Evolutionary conservation across 2,329 filamentous ascomycete genomes (phyloP).

Genomic region (Pyrenochaeta sp.): DNA sequence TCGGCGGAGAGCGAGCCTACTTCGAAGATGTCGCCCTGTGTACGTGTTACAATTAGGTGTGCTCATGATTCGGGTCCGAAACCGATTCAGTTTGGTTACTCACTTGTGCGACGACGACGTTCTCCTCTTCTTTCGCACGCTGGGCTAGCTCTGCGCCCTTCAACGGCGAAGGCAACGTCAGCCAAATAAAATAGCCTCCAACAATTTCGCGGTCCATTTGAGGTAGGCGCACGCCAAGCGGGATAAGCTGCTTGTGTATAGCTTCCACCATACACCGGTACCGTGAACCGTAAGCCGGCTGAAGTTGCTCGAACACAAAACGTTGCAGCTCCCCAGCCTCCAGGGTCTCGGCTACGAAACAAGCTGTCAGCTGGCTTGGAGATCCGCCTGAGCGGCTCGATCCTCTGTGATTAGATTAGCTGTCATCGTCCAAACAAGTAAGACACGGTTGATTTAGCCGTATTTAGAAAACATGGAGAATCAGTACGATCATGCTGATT

Average conservation of each 20-base stretch:
- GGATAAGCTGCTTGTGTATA: slow-evolving; percentile 66
- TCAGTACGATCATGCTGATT: too few species aligned
- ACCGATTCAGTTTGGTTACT: slow-evolving; percentile 12
- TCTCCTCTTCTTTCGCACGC: slow-evolving; percentile 67
- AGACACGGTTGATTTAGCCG: slow-evolving; percentile 10
- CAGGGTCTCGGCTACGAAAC: slow-evolving; percentile 64
- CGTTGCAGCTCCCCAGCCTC: slow-evolving; percentile 59
- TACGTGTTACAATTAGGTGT: slow-evolving; percentile 22
- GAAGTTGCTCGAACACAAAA: slow-evolving; percentile 62
- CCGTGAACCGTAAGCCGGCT: slow-evolving; percentile 63
- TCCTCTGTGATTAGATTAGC: slow-evolving; percentile 54
- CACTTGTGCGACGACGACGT: slow-evolving; percentile 68
- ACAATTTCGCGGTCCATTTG: slow-evolving; percentile 60
- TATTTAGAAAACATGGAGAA: slow-evolving; percentile 2
- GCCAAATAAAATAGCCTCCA: slow-evolving; percentile 89
- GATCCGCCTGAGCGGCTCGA: slow-evolving; percentile 66
- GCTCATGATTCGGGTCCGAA: slow-evolving; percentile 9
- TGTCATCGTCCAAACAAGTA: slow-evolving; percentile 9
- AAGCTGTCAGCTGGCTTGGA: slow-evolving; percentile 66
- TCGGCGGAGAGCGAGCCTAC: slow-evolving; percentile 52
- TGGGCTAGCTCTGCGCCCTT: slow-evolving; percentile 64
- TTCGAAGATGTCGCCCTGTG: slow-evolving; percentile 73
- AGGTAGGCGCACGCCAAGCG: slow-evolving; percentile 65
- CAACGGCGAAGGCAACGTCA: slow-evolving; percentile 66
- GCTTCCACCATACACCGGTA: slow-evolving; percentile 65